Evolutionary conservation across 768 basidiomycete species (phyloP).

Genomic region (Mycena vulgaris): DNA sequence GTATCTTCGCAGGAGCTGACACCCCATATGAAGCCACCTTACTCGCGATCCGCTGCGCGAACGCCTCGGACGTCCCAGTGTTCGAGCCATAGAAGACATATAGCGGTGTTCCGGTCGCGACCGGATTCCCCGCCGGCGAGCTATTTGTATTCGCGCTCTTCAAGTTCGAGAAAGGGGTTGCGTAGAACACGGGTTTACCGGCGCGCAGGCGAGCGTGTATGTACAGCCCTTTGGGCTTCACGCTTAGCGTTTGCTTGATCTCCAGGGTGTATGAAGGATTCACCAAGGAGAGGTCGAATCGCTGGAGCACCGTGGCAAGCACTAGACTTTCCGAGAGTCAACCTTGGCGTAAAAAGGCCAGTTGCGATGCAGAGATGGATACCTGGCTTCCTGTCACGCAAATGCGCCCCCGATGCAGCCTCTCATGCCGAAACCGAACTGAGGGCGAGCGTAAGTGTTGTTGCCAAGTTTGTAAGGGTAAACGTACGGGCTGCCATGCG

Average conservation of each 20-base stretch:
- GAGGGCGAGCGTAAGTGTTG: too few species aligned
- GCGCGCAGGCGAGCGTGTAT: constrained; percentile 57
- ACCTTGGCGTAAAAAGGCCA: too few species aligned
- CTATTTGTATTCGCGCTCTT: background rate
- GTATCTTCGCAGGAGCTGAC: too few species aligned
- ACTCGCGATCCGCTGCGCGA: background rate
- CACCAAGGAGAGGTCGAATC: constrained; percentile 59
- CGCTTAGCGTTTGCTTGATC: constrained; percentile 60
- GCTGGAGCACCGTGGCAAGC: constrained; percentile 58
- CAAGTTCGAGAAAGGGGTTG: constrained; percentile 16
- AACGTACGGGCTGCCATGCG: too few species aligned
- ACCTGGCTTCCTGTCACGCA: too few species aligned
- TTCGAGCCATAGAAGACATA: background rate
- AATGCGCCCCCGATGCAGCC: too few species aligned
- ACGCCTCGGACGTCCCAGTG: background rate
- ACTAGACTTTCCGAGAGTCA: constrained; percentile 43
- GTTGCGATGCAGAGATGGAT: too few species aligned
- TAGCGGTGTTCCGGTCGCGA: background rate
- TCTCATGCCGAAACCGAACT: too few species aligned
- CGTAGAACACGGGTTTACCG: constrained; percentile 32
- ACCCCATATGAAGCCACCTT: background rate
- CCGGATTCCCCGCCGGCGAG: too few species aligned
- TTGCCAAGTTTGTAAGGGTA: too few species aligned
- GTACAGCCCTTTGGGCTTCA: constrained; percentile 61
- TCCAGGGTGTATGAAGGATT: constrained; percentile 61